Conservation (phyloP, 2,329 filamentous ascomycete genomes). For the Coniochaeta sp. region DNA sequence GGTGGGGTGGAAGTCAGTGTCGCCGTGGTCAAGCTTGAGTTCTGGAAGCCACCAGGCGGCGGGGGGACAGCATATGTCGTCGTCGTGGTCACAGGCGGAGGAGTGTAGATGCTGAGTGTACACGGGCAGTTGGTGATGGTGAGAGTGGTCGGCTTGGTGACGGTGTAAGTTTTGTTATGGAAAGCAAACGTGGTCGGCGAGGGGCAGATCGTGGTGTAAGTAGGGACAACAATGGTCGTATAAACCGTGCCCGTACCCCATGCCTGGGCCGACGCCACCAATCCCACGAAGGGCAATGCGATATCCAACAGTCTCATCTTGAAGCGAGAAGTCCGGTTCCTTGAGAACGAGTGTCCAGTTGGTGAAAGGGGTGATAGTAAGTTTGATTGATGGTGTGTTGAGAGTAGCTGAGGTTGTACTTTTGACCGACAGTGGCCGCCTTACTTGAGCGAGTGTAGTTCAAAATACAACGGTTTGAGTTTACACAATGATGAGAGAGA, state of each 20-base stretch:
- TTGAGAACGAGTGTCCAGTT: conserved; percentile 5
- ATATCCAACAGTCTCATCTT: conserved; percentile 28
- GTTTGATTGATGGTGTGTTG: background rate
- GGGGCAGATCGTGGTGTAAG: conserved; percentile 35
- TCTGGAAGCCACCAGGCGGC: background rate
- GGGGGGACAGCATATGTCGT: background rate
- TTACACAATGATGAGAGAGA: background rate
- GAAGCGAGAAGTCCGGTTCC: background rate
- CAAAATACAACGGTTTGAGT: background rate
- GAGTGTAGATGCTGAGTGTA: background rate
- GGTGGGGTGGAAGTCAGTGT: background rate
- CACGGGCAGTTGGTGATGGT: conserved; percentile 28
- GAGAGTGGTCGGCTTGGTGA: conserved; percentile 30
- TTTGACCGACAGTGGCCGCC: background rate
- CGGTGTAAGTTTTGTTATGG: conserved; percentile 35
- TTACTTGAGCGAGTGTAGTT: background rate
- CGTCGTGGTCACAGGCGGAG: background rate
- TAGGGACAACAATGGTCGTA: conserved; percentile 22
- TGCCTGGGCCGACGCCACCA: conserved; percentile 15
- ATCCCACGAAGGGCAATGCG: conserved; percentile 22
- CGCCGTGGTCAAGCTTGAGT: background rate
- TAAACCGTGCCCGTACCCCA: background rate
- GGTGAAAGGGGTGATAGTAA: background rate
- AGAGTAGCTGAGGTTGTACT: background rate
- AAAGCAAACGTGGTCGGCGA: conserved; percentile 30